Evolutionary conservation across 208 protist genomes (phyloP).

Genomic region (Acanthamoeba sp.): DNA sequence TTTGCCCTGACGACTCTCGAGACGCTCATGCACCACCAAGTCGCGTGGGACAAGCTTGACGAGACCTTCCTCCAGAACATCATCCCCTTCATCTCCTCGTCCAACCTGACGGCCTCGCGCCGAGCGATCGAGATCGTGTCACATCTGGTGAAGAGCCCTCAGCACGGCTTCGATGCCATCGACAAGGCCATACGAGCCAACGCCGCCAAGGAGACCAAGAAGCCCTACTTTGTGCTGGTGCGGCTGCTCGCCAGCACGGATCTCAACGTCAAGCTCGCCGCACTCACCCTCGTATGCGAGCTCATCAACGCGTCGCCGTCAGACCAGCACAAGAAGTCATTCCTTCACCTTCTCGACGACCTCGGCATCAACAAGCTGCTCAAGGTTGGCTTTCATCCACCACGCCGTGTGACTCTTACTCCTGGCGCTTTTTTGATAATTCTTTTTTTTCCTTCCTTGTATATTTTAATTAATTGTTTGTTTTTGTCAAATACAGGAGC

Average conservation of each 20-base stretch:
- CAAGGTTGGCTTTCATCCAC: neutral
- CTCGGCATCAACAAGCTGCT: conserved; percentile 67
- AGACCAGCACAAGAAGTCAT: conserved; percentile 53
- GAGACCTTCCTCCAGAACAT: conserved; percentile 60
- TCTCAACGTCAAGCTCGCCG: conserved; percentile 63
- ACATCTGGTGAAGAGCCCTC: conserved; percentile 32
- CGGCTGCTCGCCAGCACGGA: conserved; percentile 59
- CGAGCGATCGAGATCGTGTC: conserved; percentile 56
- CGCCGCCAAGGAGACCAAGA: conserved; percentile 52
- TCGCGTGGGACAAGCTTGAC: conserved; percentile 60
- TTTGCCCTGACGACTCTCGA: conserved; percentile 63
- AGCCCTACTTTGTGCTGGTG: conserved; percentile 69
- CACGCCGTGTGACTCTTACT: neutral
- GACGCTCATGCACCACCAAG: conserved; percentile 33
- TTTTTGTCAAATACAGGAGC: neutral
- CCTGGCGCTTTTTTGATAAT: neutral
- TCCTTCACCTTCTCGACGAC: conserved; percentile 65
- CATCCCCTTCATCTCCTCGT: conserved; percentile 52
- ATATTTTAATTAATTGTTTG: neutral
- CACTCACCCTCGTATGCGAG: conserved; percentile 9
- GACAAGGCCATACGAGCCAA: conserved; percentile 50
- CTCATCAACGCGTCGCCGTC: conserved; percentile 40
- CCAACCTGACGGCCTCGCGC: conserved; percentile 50
- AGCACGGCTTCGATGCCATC: conserved; percentile 51
- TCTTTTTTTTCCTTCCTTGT: neutral